A percentile compares a stretch with the other conserved stretches of the same genome.
Evolutionary conservation across 257 asterid species (phyloP).

Genomic region (Nemophila menziesii): DNA sequence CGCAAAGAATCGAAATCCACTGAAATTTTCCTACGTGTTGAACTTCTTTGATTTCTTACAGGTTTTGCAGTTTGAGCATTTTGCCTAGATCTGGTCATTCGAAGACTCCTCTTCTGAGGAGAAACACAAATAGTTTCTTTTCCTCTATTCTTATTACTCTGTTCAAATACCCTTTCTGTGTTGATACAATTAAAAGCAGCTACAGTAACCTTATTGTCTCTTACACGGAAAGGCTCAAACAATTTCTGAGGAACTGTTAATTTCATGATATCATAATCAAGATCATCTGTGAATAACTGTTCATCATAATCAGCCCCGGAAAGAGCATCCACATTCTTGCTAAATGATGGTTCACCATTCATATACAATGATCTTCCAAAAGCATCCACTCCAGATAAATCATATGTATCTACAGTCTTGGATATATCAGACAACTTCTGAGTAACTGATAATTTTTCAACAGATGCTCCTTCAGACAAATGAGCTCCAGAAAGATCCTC

Average conservation of each 20-base stretch:
- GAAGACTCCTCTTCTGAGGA: conserved; percentile 18
- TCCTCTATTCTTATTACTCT: conserved; percentile 19
- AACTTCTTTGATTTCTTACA: conserved; percentile 21
- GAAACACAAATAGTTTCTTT: conserved; percentile 23
- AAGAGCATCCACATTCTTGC: too few species aligned
- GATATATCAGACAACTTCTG: too few species aligned
- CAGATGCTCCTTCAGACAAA: too few species aligned
- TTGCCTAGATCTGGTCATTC: conserved; percentile 16
- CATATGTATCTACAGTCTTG: too few species aligned
- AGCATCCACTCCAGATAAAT: too few species aligned
- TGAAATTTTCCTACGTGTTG: conserved; percentile 18
- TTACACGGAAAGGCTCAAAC: conserved; percentile 18
- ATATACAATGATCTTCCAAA: too few species aligned
- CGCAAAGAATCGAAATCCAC: conserved; percentile 36
- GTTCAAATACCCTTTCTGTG: conserved; percentile 11
- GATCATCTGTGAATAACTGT: conserved; percentile 16
- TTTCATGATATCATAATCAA: conserved; percentile 7
- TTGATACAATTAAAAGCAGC: conserved; percentile 30
- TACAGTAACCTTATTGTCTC: conserved; percentile 23
- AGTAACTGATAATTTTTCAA: too few species aligned
- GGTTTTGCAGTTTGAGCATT: conserved; percentile 20
- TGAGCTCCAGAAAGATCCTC: too few species aligned
- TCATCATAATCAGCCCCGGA: conserved; percentile 12
- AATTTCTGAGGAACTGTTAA: conserved; percentile 25
- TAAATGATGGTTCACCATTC: too few species aligned